phyloP scores from a whole-genome alignment of 2,329 filamentous ascomycete species.

The Aspergillus hiratsukae region DNA sequence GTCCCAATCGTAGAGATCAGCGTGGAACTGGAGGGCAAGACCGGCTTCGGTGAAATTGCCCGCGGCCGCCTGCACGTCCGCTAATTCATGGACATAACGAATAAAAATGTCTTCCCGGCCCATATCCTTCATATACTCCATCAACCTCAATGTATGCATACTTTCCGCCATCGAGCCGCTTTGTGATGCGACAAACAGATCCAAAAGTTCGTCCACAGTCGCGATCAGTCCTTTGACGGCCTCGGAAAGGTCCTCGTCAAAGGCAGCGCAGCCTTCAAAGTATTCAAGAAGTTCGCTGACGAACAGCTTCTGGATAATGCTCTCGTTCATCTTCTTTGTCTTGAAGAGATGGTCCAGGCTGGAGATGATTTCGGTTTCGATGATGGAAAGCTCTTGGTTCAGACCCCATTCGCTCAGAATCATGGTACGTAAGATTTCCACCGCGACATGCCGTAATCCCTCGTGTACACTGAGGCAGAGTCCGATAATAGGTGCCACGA shows the following conservation, averaged over 20 bases:
- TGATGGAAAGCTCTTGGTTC: slow-evolving; percentile 82
- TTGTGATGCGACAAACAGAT: slow-evolving; percentile 85
- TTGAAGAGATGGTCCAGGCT: slow-evolving; percentile 89
- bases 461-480: slow-evolving; percentile 94
- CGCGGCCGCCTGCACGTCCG: slow-evolving; percentile 68
- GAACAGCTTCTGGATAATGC: slow-evolving; percentile 86
- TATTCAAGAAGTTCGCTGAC: slow-evolving; percentile 77
- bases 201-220: slow-evolving; percentile 84
- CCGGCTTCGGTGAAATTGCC: slow-evolving; percentile 84
- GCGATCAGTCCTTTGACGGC: slow-evolving; percentile 74
- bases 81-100: slow-evolving; percentile 89
- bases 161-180: slow-evolving; percentile 70
- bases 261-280: slow-evolving; percentile 66
- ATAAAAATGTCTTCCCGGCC: slow-evolving; percentile 96
- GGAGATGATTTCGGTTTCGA: slow-evolving; percentile 96
- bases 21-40: slow-evolving; percentile 81
- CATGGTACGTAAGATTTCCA: slow-evolving; percentile 94
- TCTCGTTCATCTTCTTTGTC: slow-evolving; percentile 79
- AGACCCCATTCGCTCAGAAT: slow-evolving; percentile 97
- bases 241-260: slow-evolving; percentile 68
- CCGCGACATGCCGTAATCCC: slow-evolving; percentile 80
- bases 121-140: slow-evolving; percentile 96
- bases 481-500: slow-evolving; percentile 88
- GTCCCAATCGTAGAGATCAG: slow-evolving; percentile 91
- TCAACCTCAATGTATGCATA: slow-evolving; percentile 81